Evolutionary conservation across 305 asterid species (phyloP).

Genomic region (Fraxinus angustifolia): DNA sequence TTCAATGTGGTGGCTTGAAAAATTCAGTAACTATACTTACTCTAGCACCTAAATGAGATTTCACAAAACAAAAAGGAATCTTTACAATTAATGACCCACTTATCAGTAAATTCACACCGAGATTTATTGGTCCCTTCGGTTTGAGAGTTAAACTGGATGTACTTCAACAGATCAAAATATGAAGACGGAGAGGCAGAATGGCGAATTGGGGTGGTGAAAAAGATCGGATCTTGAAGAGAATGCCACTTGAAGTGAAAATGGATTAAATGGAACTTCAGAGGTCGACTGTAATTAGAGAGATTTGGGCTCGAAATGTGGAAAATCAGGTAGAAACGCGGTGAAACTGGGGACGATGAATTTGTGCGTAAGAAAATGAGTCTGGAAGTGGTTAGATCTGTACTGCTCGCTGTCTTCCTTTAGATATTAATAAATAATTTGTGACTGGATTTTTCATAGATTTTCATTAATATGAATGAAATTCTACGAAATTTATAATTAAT

Average conservation of each 20-base stretch:
- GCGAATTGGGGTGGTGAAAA: not conserved
- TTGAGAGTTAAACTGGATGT: constrained; percentile 3
- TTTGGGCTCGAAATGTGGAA: not conserved
- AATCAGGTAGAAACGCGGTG: not conserved
- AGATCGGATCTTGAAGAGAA: not conserved
- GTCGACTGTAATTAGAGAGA: not conserved
- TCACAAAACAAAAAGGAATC: not conserved
- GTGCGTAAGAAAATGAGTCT: not conserved
- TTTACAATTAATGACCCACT: constrained; percentile 7
- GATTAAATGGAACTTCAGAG: not conserved
- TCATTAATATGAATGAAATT: not conserved
- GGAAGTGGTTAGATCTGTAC: not conserved
- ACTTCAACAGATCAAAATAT: constrained; percentile 14
- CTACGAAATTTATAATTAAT: not conserved
- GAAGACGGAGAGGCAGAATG: constrained; percentile 1
- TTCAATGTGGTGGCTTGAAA: constrained; percentile 11
- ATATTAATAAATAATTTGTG: not conserved
- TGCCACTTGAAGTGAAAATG: not conserved
- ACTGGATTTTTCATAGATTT: not conserved
- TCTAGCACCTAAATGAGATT: constrained; percentile 14
- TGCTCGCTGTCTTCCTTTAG: not conserved
- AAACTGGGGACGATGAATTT: not conserved
- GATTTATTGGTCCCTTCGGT: constrained; percentile 13
- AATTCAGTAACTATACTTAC: constrained; percentile 24
- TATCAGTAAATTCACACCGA: constrained; percentile 20